Conservation (phyloP, 257 asterid species). For the Lycium barbarum region DNA sequence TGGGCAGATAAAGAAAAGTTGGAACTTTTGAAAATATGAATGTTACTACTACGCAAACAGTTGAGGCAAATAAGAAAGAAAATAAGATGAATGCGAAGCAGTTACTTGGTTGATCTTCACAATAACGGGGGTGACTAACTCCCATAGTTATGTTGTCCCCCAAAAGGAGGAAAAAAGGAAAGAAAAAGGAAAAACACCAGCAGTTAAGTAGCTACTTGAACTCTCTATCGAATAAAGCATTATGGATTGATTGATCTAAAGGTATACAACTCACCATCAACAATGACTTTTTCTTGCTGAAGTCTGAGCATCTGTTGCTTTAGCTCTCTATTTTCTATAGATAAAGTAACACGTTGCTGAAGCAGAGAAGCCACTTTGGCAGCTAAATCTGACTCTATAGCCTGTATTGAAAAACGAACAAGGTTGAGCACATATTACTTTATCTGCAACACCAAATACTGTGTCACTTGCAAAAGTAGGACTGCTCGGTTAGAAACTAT, state of each 20-base stretch:
- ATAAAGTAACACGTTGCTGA: slow-evolving; percentile 63
- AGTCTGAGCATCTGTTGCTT: slow-evolving; percentile 64
- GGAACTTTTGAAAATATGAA: background rate
- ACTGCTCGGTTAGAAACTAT: background rate
- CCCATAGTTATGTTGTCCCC: background rate
- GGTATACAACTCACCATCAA: slow-evolving; percentile 54
- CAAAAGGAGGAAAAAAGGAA: background rate
- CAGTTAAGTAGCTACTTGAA: background rate
- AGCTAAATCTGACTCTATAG: slow-evolving; percentile 68
- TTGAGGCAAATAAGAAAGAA: background rate
- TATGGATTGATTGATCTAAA: slow-evolving; percentile 2
- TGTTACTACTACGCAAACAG: background rate
- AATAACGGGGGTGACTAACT: background rate
- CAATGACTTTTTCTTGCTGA: slow-evolving; percentile 62
- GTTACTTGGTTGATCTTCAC: background rate
- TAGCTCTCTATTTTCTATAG: slow-evolving; percentile 68
- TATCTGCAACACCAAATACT: background rate
- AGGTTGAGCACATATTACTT: background rate
- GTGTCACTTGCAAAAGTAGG: background rate
- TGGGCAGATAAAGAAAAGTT: background rate
- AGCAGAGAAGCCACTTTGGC: slow-evolving; percentile 57
- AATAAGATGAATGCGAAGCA: background rate
- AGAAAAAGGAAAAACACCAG: background rate
- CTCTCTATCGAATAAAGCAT: background rate
- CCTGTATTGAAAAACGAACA: slow-evolving; percentile 46